These are phyloP conservation scores for Piper betle DNA, from an alignment of 164 flowering plant species.

Conservation along the genomic window DNA sequence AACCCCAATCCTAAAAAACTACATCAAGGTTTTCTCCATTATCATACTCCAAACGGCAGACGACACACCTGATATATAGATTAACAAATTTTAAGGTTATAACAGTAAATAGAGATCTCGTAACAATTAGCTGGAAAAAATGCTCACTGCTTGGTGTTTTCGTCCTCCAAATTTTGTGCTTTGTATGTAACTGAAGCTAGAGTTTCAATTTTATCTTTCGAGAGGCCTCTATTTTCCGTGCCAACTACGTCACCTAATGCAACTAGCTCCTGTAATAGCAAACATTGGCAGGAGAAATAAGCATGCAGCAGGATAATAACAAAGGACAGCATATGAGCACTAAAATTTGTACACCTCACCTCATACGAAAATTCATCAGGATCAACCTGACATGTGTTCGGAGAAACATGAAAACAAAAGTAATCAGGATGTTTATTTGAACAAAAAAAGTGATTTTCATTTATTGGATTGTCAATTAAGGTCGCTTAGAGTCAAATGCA, in stretches of 20 bases:
- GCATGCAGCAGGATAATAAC: not conserved
- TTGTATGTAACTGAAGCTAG: constrained; percentile 60
- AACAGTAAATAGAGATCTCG: not conserved
- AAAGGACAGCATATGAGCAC: not conserved
- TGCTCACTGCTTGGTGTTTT: constrained; percentile 64
- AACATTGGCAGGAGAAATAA: not conserved
- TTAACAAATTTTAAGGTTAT: not conserved
- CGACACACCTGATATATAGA: constrained; percentile 53
- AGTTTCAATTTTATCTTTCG: constrained; percentile 64
- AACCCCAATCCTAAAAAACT: too few species aligned
- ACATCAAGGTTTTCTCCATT: constrained; percentile 61
- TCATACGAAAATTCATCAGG: constrained; percentile 93
- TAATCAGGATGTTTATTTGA: too few species aligned
- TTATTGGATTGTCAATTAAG: too few species aligned
- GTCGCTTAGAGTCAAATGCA: too few species aligned
- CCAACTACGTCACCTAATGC: constrained; percentile 91
- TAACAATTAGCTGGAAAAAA: not conserved
- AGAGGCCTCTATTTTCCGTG: constrained; percentile 87
- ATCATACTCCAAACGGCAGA: constrained; percentile 72
- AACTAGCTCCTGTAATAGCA: constrained; percentile 52
- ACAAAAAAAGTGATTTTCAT: too few species aligned
- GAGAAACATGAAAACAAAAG: constrained; percentile 9
- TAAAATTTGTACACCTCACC: constrained; percentile 25
- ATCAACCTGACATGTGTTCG: constrained; percentile 92
- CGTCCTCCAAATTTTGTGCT: constrained; percentile 37